phyloP scores from a whole-genome alignment of 768 basidiomycete genomes.

The Polyporus arcularius region DNA sequence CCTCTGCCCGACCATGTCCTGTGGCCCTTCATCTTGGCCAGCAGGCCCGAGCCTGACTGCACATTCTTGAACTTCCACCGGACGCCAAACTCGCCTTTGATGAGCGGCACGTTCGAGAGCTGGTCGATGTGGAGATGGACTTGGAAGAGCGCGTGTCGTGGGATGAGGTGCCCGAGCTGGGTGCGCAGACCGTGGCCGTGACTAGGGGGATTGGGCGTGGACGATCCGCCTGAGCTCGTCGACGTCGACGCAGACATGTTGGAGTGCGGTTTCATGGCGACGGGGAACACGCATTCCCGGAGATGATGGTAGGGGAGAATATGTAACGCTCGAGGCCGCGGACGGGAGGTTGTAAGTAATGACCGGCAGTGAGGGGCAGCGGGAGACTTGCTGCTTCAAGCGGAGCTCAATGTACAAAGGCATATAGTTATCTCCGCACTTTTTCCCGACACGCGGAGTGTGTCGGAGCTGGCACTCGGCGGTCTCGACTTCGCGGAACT shows the following conservation, averaged over 20 bases:
- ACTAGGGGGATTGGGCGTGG: constrained; percentile 4
- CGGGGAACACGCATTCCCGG: constrained; percentile 13
- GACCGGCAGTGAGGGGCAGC: no score
- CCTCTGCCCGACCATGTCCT: constrained; percentile 19
- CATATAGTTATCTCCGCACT: no score
- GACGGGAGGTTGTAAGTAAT: no score
- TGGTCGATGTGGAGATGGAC: constrained; percentile 64
- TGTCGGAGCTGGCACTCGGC: no score
- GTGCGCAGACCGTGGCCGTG: constrained; percentile 46
- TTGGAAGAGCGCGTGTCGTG: constrained; percentile 67
- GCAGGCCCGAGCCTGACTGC: constrained; percentile 44
- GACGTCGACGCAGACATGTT: constrained; percentile 14
- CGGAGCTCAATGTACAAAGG: no score
- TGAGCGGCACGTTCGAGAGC: constrained; percentile 70
- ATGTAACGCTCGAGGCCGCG: no score
- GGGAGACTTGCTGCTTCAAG: no score
- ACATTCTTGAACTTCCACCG: constrained; percentile 73
- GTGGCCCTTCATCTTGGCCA: constrained; percentile 40
- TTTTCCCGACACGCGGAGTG: no score
- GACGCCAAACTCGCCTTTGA: constrained; percentile 68
- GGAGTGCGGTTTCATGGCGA: constrained; percentile 9
- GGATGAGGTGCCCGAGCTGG: constrained; percentile 61
- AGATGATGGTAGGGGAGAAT: not conserved
- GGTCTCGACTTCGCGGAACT: constrained; percentile 4
- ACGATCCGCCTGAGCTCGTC: constrained; percentile 17